These are phyloP conservation scores for Penicillium sp. DNA, from an alignment of 2,329 filamentous ascomycete species.

Conservation along the genomic window DNA sequence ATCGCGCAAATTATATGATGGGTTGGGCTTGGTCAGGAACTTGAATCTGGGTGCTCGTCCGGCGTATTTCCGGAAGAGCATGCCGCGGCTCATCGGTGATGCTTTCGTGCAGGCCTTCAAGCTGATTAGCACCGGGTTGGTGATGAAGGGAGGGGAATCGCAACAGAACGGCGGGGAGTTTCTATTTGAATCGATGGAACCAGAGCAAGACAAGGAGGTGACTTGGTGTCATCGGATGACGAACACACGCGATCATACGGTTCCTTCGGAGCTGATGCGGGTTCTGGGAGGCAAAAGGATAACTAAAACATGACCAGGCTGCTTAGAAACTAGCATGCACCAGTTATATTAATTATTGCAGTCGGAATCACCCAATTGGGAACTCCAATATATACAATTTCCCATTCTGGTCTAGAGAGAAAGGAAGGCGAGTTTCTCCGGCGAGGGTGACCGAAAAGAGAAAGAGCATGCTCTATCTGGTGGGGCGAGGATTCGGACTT, in stretches of 20 bases:
- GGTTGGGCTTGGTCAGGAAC: conserved; percentile 63
- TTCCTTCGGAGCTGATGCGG: conserved; percentile 45
- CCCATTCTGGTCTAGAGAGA: too few relatives aligned
- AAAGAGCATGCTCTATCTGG: too few relatives aligned
- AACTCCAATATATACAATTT: too few relatives aligned
- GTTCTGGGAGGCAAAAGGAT: conserved; percentile 5
- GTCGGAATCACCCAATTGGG: too few relatives aligned
- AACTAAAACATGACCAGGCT: too few relatives aligned
- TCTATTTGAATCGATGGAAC: conserved; percentile 54
- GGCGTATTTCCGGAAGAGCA: conserved; percentile 56
- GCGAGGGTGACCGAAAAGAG: too few relatives aligned
- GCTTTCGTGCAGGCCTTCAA: conserved; percentile 55
- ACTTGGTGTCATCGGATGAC: conserved; percentile 80
- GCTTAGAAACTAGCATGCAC: too few relatives aligned
- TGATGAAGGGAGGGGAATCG: conserved; percentile 38
- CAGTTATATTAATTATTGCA: too few relatives aligned
- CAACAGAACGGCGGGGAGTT: conserved; percentile 72
- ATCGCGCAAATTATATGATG: conserved; percentile 57
- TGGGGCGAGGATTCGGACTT: too few relatives aligned
- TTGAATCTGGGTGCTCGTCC: conserved; percentile 57
- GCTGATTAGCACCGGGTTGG: conserved; percentile 30
- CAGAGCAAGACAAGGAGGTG: conserved; percentile 36
- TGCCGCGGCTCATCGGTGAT: conserved; percentile 43
- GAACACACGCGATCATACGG: conserved; percentile 70
- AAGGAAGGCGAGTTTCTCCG: too few relatives aligned